These are phyloP conservation scores for Mycocentrospora acerina DNA, from an alignment of 2,329 filamentous ascomycete genomes.

Conservation along the genomic window DNA sequence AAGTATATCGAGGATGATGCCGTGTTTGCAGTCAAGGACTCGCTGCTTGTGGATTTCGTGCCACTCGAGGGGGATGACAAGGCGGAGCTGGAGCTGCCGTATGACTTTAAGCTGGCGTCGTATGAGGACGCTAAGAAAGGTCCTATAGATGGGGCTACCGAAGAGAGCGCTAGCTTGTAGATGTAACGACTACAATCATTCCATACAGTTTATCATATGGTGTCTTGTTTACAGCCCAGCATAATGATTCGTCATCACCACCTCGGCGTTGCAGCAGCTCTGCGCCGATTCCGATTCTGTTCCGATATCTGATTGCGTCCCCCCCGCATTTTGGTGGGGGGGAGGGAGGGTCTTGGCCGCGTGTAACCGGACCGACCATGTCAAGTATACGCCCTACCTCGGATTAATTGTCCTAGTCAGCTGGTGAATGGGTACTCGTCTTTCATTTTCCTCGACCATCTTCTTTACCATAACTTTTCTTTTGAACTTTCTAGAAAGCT, in stretches of 20 bases:
- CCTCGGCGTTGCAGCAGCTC: neutral
- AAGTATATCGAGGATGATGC: conserved; percentile 62
- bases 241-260: neutral
- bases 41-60: conserved; percentile 59
- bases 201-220: no score
- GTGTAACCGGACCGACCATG: neutral
- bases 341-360: no score
- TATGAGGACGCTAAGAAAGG: conserved; percentile 38
- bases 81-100: conserved; percentile 56
- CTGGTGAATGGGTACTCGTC: no score
- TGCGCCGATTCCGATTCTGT: neutral
- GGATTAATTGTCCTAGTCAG: no score
- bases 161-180: conserved; percentile 19
- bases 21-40: conserved; percentile 63
- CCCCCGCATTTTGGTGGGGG: neutral
- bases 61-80: conserved; percentile 53
- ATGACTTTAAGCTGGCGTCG: conserved; percentile 51
- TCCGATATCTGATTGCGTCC: neutral
- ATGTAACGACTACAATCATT: neutral
- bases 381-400: no score
- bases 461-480: no score
- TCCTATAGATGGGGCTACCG: conserved; percentile 26
- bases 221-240: no score
- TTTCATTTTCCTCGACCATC: no score
- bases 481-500: no score